Base-by-base conservation (phyloP, 805 yeast genomes). In the Saturnispora mendoncae region DNA sequence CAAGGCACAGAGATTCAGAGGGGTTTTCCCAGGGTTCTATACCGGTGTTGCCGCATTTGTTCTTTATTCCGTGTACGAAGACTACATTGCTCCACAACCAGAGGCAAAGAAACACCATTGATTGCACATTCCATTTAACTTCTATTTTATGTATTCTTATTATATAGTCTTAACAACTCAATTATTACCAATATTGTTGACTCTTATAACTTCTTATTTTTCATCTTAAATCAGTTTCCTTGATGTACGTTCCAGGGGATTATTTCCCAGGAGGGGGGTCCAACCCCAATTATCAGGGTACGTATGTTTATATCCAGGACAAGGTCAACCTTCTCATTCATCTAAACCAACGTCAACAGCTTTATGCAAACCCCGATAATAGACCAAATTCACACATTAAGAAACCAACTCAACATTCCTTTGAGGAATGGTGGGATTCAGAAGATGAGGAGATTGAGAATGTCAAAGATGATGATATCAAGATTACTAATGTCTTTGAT, bases 1-100 rank as follows among this genome's bases (percentile, higher is more conserved):
- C 41, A 76, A 85, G 52, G 63, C 65, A 38, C 76, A 79, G 62
- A 69, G 92, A 52, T 79, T 76, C 61, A 77, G 71, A 54, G 77
- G 77, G 43, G 71, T 84, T 13, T 74, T 85, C 56, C 95, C 95
- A 4, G 95, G 95, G 3, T 69, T 84, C 38, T 84, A 85, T 24
- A 69, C 79, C 32, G 95, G 88, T 21, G 68, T 79, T 19, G 87
- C 76, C 14, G 92, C 87, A 3, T 85, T 85, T 55, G 66, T 77
- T 25, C 67, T 73, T 18, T 80, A 79, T 56, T 69, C 74, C 46
- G 73, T 75, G 26, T 78, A 76, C 54, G 87, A 81, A 61, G 71
- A 75, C 54, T 62, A 70, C 36, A 51, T 73, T 41, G 56, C 67
- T 39, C 54, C 56, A 42, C 50, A 51, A 38, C 40, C 47, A 28